phyloP scores from a whole-genome alignment of 305 asterid genomes.

The Fraxinus angustifolia region DNA sequence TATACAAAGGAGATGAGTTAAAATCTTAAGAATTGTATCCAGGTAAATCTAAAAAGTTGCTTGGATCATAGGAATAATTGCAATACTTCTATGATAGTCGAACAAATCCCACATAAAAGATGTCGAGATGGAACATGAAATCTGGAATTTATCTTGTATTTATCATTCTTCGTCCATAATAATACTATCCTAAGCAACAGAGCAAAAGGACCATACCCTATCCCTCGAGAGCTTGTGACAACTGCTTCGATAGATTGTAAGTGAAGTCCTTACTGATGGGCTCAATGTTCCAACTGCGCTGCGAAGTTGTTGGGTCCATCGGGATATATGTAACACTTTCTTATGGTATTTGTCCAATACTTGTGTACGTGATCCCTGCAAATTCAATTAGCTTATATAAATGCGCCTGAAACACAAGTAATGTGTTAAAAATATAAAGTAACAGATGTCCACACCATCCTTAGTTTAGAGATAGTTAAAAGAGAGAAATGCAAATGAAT shows the following conservation, averaged over 20 bases:
- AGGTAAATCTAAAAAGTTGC: not conserved
- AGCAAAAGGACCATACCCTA: constrained; percentile 10
- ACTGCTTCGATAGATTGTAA: constrained; percentile 30
- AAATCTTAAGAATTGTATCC: not conserved
- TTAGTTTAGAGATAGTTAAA: not conserved
- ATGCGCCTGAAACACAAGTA: constrained; percentile 54
- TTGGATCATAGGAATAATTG: not conserved
- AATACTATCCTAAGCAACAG: not conserved
- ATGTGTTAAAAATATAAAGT: constrained; percentile 8
- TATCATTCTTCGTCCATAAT: not conserved
- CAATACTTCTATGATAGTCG: not conserved
- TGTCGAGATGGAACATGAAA: not conserved
- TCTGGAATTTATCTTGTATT: not conserved
- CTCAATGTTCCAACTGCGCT: constrained; percentile 53
- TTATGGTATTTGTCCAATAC: constrained; percentile 64
- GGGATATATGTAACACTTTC: constrained; percentile 42
- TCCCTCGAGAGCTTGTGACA: constrained; percentile 12
- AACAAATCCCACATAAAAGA: not conserved
- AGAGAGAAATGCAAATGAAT: not conserved
- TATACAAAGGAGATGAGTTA: not conserved
- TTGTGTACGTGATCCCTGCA: constrained; percentile 62
- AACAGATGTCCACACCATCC: not conserved
- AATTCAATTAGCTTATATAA: constrained; percentile 48
- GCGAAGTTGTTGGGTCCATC: constrained; percentile 29
- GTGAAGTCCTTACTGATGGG: constrained; percentile 33